Evolutionary conservation across 2,329 filamentous ascomycete species (phyloP).

Genomic region (Raffaelea arxii): DNA sequence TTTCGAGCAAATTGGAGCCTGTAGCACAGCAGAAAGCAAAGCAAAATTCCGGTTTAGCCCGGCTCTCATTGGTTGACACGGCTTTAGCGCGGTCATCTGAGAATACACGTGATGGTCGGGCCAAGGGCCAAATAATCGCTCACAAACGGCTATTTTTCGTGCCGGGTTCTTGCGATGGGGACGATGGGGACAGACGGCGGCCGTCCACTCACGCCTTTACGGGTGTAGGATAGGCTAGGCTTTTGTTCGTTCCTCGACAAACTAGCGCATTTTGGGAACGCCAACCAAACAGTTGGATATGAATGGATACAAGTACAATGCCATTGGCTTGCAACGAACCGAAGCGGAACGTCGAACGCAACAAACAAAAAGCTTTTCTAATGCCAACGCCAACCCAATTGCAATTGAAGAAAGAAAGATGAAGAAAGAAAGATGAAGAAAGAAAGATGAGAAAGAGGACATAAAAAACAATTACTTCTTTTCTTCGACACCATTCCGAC

Average conservation of each 20-base stretch:
- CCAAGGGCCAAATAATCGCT: conserved; percentile 13
- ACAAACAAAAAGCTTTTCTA: too few species aligned
- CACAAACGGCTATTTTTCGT: conserved; percentile 1
- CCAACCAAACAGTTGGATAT: not conserved
- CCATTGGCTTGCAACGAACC: too few species aligned
- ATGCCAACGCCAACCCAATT: too few species aligned
- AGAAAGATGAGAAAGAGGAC: too few species aligned
- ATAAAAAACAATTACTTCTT: not conserved
- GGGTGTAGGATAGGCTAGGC: too few species aligned
- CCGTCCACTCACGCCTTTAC: too few species aligned
- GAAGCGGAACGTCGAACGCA: too few species aligned
- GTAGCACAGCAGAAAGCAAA: conserved; percentile 1
- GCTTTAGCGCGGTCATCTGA: conserved; percentile 6
- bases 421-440: too few species aligned
- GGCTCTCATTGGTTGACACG: conserved; percentile 15
- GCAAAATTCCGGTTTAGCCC: conserved; percentile 17
- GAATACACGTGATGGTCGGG: conserved; percentile 7
- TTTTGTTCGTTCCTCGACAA: not conserved
- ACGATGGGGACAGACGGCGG: too few species aligned
- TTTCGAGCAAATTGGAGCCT: conserved; percentile 3
- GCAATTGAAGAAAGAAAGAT: too few species aligned
- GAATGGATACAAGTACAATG: too few species aligned
- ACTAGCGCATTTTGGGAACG: not conserved
- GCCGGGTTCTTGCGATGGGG: conserved; percentile 2
- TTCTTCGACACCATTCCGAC: conserved; percentile 17